These are phyloP conservation scores for Mucor indicus DNA, from an alignment of 371 early-diverging fungal genomes.

Conservation along the genomic window DNA sequence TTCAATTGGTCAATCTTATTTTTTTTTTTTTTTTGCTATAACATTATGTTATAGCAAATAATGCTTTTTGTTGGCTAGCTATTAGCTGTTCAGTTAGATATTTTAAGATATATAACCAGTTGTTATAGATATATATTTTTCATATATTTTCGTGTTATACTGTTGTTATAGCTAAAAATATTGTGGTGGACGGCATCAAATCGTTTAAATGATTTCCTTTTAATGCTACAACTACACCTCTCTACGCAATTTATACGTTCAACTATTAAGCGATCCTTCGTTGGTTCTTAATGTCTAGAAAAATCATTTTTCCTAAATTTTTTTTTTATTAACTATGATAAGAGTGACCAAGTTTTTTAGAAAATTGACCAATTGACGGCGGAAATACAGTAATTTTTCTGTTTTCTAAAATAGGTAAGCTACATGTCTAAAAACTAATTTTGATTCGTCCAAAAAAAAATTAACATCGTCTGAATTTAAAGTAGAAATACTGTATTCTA, in stretches of 20 bases:
- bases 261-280: conserved; percentile 9
- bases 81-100: neutral
- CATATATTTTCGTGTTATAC: conserved; percentile 11
- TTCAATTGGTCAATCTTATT: too few species aligned
- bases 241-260: conserved; percentile 13
- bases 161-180: conserved; percentile 9
- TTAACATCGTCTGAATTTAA: too few species aligned
- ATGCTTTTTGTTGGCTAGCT: neutral
- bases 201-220: conserved; percentile 7
- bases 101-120: neutral
- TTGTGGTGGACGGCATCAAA: conserved; percentile 7
- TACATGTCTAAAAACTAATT: too few species aligned
- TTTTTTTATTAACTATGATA: conserved; percentile 9
- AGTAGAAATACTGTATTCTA: too few species aligned
- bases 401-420: too few species aligned
- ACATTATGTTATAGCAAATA: neutral
- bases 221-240: neutral
- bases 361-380: too few species aligned
- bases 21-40: neutral
- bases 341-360: too few species aligned
- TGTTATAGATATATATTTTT: conserved; percentile 5
- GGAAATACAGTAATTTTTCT: too few species aligned
- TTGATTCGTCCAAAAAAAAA: too few species aligned
- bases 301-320: neutral
- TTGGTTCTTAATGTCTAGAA: conserved; percentile 5